phyloP scores from a whole-genome alignment of 768 basidiomycete species.

The Calocybe gangraenosa region DNA sequence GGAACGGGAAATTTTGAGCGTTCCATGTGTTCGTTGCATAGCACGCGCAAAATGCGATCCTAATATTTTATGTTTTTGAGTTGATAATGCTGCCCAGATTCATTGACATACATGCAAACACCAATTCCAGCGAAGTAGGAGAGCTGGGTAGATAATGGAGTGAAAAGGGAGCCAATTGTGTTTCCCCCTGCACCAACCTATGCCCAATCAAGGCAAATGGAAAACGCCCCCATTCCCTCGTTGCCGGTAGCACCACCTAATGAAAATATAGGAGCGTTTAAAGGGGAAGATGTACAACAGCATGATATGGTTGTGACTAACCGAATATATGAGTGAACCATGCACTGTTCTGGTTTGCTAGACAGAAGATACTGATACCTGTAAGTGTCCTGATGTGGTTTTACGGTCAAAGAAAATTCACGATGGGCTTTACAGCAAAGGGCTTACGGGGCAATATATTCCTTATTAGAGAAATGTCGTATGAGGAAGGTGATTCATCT shows the following conservation, averaged over 20 bases:
- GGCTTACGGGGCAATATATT: slow-evolving; percentile 38
- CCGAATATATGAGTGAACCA: slow-evolving; percentile 56
- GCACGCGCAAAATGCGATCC: slow-evolving; percentile 1
- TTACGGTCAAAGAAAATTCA: neutral
- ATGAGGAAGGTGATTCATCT: neutral
- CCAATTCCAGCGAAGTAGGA: slow-evolving; percentile 39
- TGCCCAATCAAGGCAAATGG: slow-evolving; percentile 55
- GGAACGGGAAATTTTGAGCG: slow-evolving; percentile 1
- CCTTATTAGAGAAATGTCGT: slow-evolving; percentile 13
- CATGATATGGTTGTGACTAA: slow-evolving; percentile 3
- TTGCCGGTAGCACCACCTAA: slow-evolving; percentile 43
- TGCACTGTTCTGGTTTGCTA: slow-evolving; percentile 43
- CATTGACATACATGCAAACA: slow-evolving; percentile 33
- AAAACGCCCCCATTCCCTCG: slow-evolving; percentile 51
- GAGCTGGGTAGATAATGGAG: slow-evolving; percentile 45
- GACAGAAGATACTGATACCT: slow-evolving; percentile 55
- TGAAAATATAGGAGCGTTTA: slow-evolving; percentile 13
- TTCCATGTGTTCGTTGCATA: neutral
- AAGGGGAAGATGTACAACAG: neutral
- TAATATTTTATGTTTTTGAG: neutral
- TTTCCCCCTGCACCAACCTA: slow-evolving; percentile 32
- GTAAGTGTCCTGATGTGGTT: slow-evolving; percentile 36
- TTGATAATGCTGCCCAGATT: too few species aligned
- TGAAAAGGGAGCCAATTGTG: slow-evolving; percentile 32
- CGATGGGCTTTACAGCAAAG: slow-evolving; percentile 6